These are phyloP conservation scores for Funneliformis geosporum DNA, from an alignment of 192 early-diverging fungal species.

Conservation along the genomic window DNA sequence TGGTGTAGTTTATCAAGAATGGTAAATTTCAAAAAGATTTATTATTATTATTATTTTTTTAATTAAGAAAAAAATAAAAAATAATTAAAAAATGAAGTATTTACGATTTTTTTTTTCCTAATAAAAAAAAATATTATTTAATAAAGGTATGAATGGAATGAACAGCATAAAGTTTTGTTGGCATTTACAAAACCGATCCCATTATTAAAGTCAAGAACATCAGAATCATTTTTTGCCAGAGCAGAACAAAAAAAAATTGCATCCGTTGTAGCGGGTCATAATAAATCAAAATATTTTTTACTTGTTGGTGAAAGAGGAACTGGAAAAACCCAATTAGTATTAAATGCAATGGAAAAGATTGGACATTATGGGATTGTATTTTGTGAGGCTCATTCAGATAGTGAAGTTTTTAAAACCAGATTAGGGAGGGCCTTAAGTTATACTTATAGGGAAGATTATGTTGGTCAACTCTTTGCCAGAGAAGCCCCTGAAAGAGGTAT, in stretches of 20 bases:
- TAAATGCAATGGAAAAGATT: slow-evolving; percentile 32
- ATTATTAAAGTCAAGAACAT: slow-evolving; percentile 15
- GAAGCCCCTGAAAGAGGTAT: slow-evolving; percentile 32
- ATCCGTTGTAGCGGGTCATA: not conserved
- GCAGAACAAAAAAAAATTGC: slow-evolving; percentile 9
- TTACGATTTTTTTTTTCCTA: not conserved
- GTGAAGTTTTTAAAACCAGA: slow-evolving; percentile 30
- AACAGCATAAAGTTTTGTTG: slow-evolving; percentile 21
- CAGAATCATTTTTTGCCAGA: slow-evolving; percentile 5
- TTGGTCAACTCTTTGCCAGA: slow-evolving; percentile 31
- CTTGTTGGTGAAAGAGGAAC: slow-evolving; percentile 31
- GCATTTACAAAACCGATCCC: slow-evolving; percentile 8
- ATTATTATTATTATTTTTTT: not conserved
- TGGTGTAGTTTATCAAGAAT: slow-evolving; percentile 28
- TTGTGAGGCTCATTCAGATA: slow-evolving; percentile 32
- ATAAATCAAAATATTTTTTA: slow-evolving; percentile 18
- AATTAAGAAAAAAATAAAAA: not conserved
- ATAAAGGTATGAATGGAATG: slow-evolving; percentile 31
- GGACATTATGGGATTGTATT: slow-evolving; percentile 29
- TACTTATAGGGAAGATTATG: slow-evolving; percentile 34
- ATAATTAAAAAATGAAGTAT: not conserved
- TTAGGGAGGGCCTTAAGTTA: slow-evolving; percentile 27
- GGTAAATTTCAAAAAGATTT: not conserved
- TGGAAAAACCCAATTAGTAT: slow-evolving; percentile 31
- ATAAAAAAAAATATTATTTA: not conserved